Evolutionary conservation across 495 filamentous ascomycete genomes (phyloP).

Genomic region (Xylaria acuta): DNA sequence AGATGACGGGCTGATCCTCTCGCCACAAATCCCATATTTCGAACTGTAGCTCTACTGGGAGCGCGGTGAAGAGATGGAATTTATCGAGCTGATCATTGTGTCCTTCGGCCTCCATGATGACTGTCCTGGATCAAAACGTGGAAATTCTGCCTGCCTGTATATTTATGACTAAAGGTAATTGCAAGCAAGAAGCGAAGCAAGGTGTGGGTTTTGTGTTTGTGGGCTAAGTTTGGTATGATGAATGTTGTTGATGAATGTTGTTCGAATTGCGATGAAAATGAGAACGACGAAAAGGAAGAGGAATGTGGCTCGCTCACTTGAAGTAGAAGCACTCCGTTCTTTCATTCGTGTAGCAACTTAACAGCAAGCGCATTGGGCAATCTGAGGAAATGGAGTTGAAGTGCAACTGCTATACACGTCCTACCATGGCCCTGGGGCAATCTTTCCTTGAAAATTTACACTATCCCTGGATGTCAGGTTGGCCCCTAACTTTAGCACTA

Average conservation of each 20-base stretch:
- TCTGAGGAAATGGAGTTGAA: not conserved
- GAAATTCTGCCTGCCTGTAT: not conserved
- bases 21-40: not conserved
- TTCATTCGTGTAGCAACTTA: not conserved
- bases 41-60: not conserved
- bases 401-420: not conserved
- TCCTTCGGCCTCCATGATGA: not conserved
- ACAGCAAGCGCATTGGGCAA: no score
- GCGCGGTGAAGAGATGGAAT: not conserved
- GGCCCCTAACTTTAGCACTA: not conserved
- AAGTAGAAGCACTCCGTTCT: not conserved
- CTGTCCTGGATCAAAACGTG: not conserved
- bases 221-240: not conserved
- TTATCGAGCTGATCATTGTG: not conserved
- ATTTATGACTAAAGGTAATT: not conserved
- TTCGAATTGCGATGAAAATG: not conserved
- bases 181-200: not conserved
- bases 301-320: not conserved
- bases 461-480: not conserved
- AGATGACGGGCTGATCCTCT: not conserved
- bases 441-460: not conserved
- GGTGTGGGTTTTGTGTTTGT: not conserved
- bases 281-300: not conserved
- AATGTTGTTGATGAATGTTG: not conserved
- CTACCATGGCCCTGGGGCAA: not conserved